A percentile compares a stretch with the other conserved stretches of the same genome.
These are phyloP conservation scores for Euphorbia schlechtendalii DNA, from an alignment of 441 rosid species.

Conservation along the genomic window DNA sequence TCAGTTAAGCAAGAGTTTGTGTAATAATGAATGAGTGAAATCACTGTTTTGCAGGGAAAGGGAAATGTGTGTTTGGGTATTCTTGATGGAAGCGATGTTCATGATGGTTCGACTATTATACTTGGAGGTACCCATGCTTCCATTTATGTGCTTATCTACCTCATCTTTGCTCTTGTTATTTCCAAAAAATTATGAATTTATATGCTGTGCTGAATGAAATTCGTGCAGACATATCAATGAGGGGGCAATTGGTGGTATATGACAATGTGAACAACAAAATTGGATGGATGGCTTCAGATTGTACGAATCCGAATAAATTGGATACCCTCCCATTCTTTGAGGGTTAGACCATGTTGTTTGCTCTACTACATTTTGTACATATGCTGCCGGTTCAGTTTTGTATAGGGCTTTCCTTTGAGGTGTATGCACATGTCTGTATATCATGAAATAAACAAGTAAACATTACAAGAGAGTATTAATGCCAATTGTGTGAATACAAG, in stretches of 20 bases:
- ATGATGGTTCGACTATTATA: conserved; percentile 72
- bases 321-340: conserved; percentile 42
- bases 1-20: neutral
- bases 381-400: neutral
- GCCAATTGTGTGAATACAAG: no score
- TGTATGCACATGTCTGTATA: neutral
- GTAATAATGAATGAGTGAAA: conserved; percentile 10
- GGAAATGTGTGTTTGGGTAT: conserved; percentile 88
- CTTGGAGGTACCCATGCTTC: conserved; percentile 75
- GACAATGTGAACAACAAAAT: conserved; percentile 66
- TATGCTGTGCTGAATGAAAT: neutral
- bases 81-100: conserved; percentile 75
- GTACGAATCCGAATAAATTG: conserved; percentile 37
- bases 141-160: neutral
- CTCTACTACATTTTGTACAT: neutral
- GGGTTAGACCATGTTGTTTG: conserved; percentile 16
- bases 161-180: neutral
- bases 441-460: neutral
- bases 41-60: conserved; percentile 45
- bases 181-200: neutral
- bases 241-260: conserved; percentile 63
- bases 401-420: neutral
- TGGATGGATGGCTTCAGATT: conserved; percentile 68
- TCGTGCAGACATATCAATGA: conserved; percentile 60
- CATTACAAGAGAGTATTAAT: neutral